A percentile compares a stretch with the other conserved stretches of the same genome.
Evolutionary conservation across 305 asterid genomes (phyloP).

Genomic region (Fraxinus angustifolia): DNA sequence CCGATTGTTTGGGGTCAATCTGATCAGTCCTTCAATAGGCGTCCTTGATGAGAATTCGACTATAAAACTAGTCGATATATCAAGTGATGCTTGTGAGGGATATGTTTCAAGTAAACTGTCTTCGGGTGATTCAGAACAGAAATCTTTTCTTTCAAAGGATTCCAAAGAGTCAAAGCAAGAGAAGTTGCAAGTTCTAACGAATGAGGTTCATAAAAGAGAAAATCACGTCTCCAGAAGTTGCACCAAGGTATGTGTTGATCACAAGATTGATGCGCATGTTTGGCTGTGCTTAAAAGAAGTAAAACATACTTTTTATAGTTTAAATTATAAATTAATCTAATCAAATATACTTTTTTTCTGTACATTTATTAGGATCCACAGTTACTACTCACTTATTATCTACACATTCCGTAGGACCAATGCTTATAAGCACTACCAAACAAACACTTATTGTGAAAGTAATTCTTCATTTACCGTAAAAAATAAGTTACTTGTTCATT

Average conservation of each 20-base stretch:
- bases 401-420: background rate
- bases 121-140: conserved; percentile 58
- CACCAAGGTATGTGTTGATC: conserved; percentile 62
- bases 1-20: conserved; percentile 75
- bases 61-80: conserved; percentile 27
- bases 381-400: background rate
- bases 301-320: background rate
- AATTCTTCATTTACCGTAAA: background rate
- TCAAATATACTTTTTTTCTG: background rate
- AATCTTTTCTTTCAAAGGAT: conserved; percentile 61
- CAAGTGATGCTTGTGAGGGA: conserved; percentile 33
- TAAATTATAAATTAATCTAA: background rate
- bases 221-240: conserved; percentile 69
- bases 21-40: conserved; percentile 49
- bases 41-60: conserved; percentile 28
- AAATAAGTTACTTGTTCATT: background rate
- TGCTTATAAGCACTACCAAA: background rate
- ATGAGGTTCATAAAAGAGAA: conserved; percentile 63
- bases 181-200: conserved; percentile 36
- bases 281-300: background rate
- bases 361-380: background rate
- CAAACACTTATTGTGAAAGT: background rate
- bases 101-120: conserved; percentile 32
- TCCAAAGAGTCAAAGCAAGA: conserved; percentile 43
- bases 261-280: background rate